Percentiles rank a stretch among this genome's conserved stretches.
Conservation (phyloP, 345 rosid genomes). For the Rhodomyrtus tomentosa region DNA sequence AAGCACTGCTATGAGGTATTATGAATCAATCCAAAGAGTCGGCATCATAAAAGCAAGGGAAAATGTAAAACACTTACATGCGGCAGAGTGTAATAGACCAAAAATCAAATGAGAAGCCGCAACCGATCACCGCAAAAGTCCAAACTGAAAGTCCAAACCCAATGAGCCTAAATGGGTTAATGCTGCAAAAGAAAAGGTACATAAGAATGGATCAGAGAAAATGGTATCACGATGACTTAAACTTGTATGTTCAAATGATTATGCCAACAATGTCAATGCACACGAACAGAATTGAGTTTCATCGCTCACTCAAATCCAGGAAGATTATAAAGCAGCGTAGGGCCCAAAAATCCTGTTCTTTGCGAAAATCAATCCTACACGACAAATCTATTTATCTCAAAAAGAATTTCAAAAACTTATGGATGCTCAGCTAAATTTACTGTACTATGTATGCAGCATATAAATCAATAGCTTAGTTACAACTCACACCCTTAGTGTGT, state of each 20-base stretch:
- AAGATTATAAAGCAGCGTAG: background rate
- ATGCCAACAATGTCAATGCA: background rate
- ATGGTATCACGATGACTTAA: background rate
- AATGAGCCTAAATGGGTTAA: slow-evolving; percentile 87
- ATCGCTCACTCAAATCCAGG: background rate
- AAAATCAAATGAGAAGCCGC: slow-evolving; percentile 73
- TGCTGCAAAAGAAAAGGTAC: slow-evolving; percentile 34
- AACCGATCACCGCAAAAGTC: slow-evolving; percentile 72
- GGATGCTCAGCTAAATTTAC: background rate
- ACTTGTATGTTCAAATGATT: background rate
- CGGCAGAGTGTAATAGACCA: slow-evolving; percentile 83
- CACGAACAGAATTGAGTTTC: background rate
- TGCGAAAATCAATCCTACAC: background rate
- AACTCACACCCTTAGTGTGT: background rate
- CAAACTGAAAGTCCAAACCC: slow-evolving; percentile 88
- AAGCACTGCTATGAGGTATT: background rate
- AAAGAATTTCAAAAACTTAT: background rate
- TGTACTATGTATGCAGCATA: background rate
- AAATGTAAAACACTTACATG: slow-evolving; percentile 41
- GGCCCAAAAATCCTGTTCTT: background rate
- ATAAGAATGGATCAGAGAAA: background rate
- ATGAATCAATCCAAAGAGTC: background rate
- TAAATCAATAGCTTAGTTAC: background rate
- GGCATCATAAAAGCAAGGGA: background rate
- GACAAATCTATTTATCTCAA: background rate